A percentile compares a stretch with the other conserved stretches of the same genome.
These are phyloP conservation scores for Fusarium avenaceum DNA, from an alignment of 2,329 filamentous ascomycete genomes.

Conservation along the genomic window DNA sequence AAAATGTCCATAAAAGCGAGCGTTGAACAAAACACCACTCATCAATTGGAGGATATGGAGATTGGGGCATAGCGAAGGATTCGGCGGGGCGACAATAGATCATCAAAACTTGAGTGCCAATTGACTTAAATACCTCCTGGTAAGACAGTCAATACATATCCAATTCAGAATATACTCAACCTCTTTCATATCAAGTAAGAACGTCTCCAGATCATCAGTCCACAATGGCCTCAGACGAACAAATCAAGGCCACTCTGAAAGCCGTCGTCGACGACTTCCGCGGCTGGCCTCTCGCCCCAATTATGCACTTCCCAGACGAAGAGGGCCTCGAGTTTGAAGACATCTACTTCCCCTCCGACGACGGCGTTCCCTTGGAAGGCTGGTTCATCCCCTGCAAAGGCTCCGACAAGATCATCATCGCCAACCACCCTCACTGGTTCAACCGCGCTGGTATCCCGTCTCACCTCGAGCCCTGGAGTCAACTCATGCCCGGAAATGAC, in stretches of 20 bases:
- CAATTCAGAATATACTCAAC: background rate
- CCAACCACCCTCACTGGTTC: conserved; percentile 40
- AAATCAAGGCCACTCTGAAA: conserved; percentile 19
- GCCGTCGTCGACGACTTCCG: conserved; percentile 32
- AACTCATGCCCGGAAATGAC: conserved; percentile 30
- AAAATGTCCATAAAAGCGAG: background rate
- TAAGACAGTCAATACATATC: background rate
- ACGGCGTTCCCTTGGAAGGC: conserved; percentile 27
- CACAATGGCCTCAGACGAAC: conserved; percentile 18
- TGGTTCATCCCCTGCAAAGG: conserved; percentile 34
- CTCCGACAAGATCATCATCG: conserved; percentile 35
- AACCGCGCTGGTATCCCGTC: conserved; percentile 33
- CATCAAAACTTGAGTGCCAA: background rate
- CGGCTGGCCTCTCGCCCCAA: conserved; percentile 26
- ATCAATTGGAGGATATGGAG: background rate
- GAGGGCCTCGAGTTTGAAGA: conserved; percentile 26
- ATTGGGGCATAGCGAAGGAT: background rate
- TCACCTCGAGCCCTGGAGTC: conserved; percentile 24
- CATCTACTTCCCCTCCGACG: conserved; percentile 33
- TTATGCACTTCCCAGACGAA: conserved; percentile 31
- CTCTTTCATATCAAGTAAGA: background rate
- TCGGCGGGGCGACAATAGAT: background rate
- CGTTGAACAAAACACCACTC: background rate
- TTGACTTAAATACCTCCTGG: background rate
- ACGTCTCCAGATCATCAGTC: background rate